These are phyloP conservation scores for Leptodermis oblonga DNA, from an alignment of 257 asterid species.

Conservation along the genomic window DNA sequence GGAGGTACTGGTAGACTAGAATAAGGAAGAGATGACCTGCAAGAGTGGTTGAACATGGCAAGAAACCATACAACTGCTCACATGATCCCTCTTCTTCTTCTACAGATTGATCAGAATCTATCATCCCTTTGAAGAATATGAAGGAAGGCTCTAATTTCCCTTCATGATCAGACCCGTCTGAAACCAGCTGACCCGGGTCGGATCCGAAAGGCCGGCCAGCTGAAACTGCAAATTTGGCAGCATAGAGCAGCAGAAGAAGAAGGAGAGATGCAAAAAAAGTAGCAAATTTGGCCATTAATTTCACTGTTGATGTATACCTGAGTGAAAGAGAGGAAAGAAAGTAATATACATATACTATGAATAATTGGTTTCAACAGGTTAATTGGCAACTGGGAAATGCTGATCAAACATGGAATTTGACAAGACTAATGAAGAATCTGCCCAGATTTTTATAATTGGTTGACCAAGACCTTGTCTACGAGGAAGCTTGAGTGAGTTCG, in stretches of 20 bases:
- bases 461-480: background rate
- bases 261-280: slow-evolving; percentile 5
- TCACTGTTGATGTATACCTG: background rate
- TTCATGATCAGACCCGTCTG: slow-evolving; percentile 15
- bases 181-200: slow-evolving; percentile 1
- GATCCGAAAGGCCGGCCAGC: slow-evolving; percentile 4
- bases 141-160: background rate
- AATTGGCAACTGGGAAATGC: background rate
- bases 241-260: slow-evolving; percentile 1
- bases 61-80: slow-evolving; percentile 43
- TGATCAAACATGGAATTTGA: background rate
- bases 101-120: too few species aligned
- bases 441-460: background rate
- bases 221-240: background rate
- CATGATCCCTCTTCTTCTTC: slow-evolving; percentile 33
- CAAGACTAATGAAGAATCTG: background rate
- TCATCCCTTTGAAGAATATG: slow-evolving; percentile 18
- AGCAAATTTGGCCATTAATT: background rate
- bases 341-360: too few species aligned
- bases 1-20: slow-evolving; percentile 36
- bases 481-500: too few species aligned
- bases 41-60: slow-evolving; percentile 39
- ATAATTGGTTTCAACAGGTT: background rate
- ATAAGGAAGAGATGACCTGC: slow-evolving; percentile 45
- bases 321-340: background rate